Evolutionary conservation across 202 grass and related monocot genomes (phyloP).

Genomic region (Schoenoplectus tabernaemontani): DNA sequence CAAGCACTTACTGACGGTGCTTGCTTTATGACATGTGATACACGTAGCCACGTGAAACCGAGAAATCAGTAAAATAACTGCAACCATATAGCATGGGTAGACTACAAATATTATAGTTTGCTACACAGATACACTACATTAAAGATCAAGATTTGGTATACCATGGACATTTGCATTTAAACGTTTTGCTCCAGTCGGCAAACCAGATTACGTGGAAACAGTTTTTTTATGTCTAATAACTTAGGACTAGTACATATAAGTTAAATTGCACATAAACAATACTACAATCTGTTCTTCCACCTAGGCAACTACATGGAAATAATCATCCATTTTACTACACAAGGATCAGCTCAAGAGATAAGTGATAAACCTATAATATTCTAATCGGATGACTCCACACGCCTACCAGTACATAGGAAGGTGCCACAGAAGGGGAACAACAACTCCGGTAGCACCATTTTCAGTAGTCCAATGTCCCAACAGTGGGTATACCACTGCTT

Average conservation of each 20-base stretch:
- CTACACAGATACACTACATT: no score
- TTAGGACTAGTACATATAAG: slow-evolving; percentile 19
- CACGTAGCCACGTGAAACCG: background rate
- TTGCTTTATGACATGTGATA: background rate
- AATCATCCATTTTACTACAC: slow-evolving; percentile 11
- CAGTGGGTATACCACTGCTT: slow-evolving; percentile 42
- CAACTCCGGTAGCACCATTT: slow-evolving; percentile 3
- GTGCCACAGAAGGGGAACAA: background rate
- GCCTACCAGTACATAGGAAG: background rate
- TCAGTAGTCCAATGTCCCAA: slow-evolving; percentile 69
- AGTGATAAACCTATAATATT: background rate
- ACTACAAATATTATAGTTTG: background rate
- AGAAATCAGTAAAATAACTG: background rate
- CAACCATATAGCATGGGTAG: background rate
- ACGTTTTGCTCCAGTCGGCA: background rate
- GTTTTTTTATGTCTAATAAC: background rate
- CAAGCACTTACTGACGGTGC: background rate
- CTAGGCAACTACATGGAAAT: slow-evolving; percentile 19
- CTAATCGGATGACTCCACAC: background rate
- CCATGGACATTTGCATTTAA: background rate
- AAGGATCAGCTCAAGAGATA: slow-evolving; percentile 5
- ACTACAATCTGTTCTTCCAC: slow-evolving; percentile 8
- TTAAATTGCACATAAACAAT: slow-evolving; percentile 5
- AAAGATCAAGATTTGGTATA: background rate
- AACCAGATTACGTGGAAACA: background rate